A percentile compares a stretch with the other conserved stretches of the same genome.
Conservation (phyloP, 1,139 yeast species). For the Martiniozyma asiatica region DNA sequence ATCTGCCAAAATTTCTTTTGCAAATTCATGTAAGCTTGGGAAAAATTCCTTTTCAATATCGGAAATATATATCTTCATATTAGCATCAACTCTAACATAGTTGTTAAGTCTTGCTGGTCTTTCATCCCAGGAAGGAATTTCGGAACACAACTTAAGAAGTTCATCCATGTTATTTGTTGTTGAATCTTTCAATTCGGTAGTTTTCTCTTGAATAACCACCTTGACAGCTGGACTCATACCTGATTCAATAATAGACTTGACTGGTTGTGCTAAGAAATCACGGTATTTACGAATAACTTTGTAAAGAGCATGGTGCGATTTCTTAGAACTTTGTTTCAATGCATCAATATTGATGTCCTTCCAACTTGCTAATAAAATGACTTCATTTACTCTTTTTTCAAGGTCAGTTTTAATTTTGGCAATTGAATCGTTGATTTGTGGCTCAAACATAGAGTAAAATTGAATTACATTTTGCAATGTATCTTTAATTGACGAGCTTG, state of each 20-base stretch:
- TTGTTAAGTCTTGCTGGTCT: slow-evolving; percentile 28
- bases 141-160: slow-evolving; percentile 14
- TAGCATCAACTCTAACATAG: slow-evolving; percentile 35
- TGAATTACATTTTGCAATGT: slow-evolving; percentile 51
- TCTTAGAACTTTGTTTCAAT: slow-evolving; percentile 81
- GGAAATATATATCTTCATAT: slow-evolving; percentile 39
- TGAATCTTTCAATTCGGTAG: slow-evolving; percentile 7
- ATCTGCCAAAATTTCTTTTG: slow-evolving; percentile 41
- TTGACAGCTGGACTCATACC: slow-evolving; percentile 33
- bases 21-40: slow-evolving; percentile 38
- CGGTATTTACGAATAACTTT: slow-evolving; percentile 80
- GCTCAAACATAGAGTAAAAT: slow-evolving; percentile 56
- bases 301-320: slow-evolving; percentile 75
- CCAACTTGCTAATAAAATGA: slow-evolving; percentile 89
- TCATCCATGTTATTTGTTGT: slow-evolving; percentile 9
- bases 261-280: slow-evolving; percentile 41
- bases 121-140: slow-evolving; percentile 11
- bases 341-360: slow-evolving; percentile 93
- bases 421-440: slow-evolving; percentile 35
- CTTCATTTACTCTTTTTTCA: slow-evolving; percentile 74
- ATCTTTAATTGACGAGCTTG: slow-evolving; percentile 16
- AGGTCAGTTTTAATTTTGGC: slow-evolving; percentile 36
- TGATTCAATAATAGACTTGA: slow-evolving; percentile 43
- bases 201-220: slow-evolving; percentile 3
- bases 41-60: slow-evolving; percentile 24